phyloP scores from a whole-genome alignment of 2,329 filamentous ascomycete genomes.

The Beauveria brongniartii region DNA sequence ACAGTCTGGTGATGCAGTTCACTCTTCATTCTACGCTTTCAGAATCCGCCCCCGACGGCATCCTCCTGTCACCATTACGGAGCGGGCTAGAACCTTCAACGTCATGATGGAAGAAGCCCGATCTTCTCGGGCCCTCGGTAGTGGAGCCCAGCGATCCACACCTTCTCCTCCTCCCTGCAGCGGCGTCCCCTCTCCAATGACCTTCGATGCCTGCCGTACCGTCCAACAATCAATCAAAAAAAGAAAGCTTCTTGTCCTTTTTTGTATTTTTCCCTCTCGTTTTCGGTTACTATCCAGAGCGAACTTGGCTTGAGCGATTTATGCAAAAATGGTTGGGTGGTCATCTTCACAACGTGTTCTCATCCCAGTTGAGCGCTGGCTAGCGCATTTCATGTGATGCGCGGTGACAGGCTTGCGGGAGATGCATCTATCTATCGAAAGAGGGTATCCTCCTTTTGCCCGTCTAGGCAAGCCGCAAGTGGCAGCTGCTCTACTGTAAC shows the following conservation, averaged over 20 bases:
- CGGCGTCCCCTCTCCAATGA: background rate
- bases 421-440: too few species aligned
- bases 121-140: constrained; percentile 9
- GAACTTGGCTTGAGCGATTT: background rate
- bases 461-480: too few species aligned
- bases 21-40: too few species aligned
- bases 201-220: background rate
- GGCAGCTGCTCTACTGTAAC: too few species aligned
- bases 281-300: too few species aligned
- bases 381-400: background rate
- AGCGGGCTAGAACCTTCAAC: background rate
- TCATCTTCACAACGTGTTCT: too few species aligned
- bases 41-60: background rate
- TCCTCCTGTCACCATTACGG: background rate
- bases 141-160: constrained; percentile 1
- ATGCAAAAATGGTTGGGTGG: background rate
- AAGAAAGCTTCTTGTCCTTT: background rate
- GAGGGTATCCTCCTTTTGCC: too few species aligned
- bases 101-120: background rate
- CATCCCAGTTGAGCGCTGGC: too few species aligned
- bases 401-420: background rate
- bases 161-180: background rate
- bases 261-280: background rate
- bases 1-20: too few species aligned
- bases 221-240: background rate